A percentile compares a stretch with the other conserved stretches of the same genome.
phyloP scores from a whole-genome alignment of 2,329 filamentous ascomycete genomes.

The Blastomyces percursus region DNA sequence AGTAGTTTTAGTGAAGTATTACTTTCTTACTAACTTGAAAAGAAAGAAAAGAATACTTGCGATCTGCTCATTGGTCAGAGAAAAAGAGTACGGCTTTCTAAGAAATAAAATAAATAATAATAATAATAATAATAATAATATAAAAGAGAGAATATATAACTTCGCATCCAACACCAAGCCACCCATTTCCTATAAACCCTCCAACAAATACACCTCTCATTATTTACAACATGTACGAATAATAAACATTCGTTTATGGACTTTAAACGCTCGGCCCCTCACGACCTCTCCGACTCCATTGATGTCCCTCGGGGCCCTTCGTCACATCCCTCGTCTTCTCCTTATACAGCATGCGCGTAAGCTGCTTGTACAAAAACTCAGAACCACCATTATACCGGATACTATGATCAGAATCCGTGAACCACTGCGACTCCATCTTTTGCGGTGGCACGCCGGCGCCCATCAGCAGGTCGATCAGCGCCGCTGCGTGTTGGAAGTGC shows the following conservation, averaged over 20 bases:
- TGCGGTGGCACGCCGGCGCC: conserved; percentile 47
- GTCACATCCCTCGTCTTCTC: conserved; percentile 44
- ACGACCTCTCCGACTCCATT: conserved; percentile 36
- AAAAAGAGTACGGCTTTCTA: too few species aligned
- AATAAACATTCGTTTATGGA: too few species aligned
- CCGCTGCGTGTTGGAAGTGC: conserved; percentile 57
- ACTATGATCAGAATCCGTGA: conserved; percentile 54
- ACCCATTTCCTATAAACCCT: background rate
- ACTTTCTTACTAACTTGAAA: background rate
- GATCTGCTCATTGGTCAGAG: too few species aligned
- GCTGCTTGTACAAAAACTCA: conserved; percentile 50
- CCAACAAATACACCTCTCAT: conserved; percentile 10
- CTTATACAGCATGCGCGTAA: conserved; percentile 50
- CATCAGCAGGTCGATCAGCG: conserved; percentile 51
- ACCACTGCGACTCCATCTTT: conserved; percentile 53
- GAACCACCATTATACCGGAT: conserved; percentile 49
- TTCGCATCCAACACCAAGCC: background rate
- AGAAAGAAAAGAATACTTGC: too few species aligned
- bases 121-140: background rate
- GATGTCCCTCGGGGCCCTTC: conserved; percentile 30
- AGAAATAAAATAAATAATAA: background rate
- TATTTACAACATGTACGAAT: background rate
- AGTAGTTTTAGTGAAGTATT: background rate
- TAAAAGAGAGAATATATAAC: background rate
- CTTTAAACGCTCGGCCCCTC: background rate